A percentile compares a stretch with the other conserved stretches of the same genome.
phyloP scores from a whole-genome alignment of 441 rosid species.

The Gossypium davidsonii region DNA sequence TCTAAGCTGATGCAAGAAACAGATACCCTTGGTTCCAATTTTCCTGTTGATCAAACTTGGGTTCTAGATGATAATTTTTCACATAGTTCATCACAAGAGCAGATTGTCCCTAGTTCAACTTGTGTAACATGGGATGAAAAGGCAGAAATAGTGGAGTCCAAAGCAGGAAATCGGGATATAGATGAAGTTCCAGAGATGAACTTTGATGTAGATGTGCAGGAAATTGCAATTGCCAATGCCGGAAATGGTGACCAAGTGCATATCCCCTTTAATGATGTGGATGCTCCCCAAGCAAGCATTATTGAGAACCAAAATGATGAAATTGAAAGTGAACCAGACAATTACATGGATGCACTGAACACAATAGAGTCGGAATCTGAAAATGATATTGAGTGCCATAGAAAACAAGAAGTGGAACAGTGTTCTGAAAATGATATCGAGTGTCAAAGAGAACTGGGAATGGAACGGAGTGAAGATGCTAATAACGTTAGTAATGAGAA shows the following conservation, averaged over 20 bases:
- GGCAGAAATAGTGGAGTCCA: slow-evolving; percentile 46
- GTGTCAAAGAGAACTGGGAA: slow-evolving; percentile 6
- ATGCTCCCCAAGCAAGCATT: slow-evolving; percentile 26
- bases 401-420: slow-evolving; percentile 42
- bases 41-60: slow-evolving; percentile 34
- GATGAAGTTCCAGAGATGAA: slow-evolving; percentile 26
- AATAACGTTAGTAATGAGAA: slow-evolving; percentile 21
- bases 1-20: slow-evolving; percentile 36
- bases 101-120: slow-evolving; percentile 34
- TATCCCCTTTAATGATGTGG: slow-evolving; percentile 23
- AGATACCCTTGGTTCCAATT: slow-evolving; percentile 36
- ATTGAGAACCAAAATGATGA: slow-evolving; percentile 33
- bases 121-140: slow-evolving; percentile 80
- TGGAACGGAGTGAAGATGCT: neutral
- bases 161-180: slow-evolving; percentile 21
- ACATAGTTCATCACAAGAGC: slow-evolving; percentile 35
- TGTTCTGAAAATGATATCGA: slow-evolving; percentile 15
- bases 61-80: slow-evolving; percentile 27
- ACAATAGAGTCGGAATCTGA: slow-evolving; percentile 82
- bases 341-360: slow-evolving; percentile 80
- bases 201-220: slow-evolving; percentile 17
- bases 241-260: slow-evolving; percentile 27
- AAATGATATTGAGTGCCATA: slow-evolving; percentile 43
- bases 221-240: slow-evolving; percentile 15
- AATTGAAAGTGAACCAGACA: slow-evolving; percentile 73